Percentiles rank a stretch among this genome's conserved stretches.
Evolutionary conservation across 371 early-diverging fungal genomes (phyloP).

Genomic region (Mucor lusitanicus): DNA sequence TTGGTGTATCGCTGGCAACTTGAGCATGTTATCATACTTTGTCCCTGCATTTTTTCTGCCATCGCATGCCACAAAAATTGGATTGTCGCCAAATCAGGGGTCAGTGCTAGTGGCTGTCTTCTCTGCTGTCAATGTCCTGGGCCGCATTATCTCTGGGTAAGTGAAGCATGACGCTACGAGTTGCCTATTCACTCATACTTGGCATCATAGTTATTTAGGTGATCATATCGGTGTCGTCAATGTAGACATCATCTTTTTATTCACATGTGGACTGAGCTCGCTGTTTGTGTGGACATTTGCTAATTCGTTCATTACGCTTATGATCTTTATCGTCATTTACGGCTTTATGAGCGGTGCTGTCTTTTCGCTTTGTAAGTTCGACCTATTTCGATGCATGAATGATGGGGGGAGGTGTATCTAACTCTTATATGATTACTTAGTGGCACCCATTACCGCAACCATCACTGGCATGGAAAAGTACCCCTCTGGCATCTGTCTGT

Average conservation of each 20-base stretch:
- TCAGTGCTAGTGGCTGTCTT: slow-evolving; percentile 31
- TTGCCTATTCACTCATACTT: not conserved
- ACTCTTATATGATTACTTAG: slow-evolving; percentile 8
- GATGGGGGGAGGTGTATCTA: not conserved
- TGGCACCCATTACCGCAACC: slow-evolving; percentile 41
- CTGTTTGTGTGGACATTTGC: slow-evolving; percentile 68
- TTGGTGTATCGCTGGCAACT: slow-evolving; percentile 35
- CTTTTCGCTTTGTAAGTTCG: slow-evolving; percentile 29
- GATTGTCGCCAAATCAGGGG: slow-evolving; percentile 34
- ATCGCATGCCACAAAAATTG: slow-evolving; percentile 36
- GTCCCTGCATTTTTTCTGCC: slow-evolving; percentile 46
- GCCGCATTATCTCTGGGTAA: slow-evolving; percentile 40
- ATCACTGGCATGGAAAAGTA: slow-evolving; percentile 42
- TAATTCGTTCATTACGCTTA: slow-evolving; percentile 39
- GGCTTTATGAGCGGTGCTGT: slow-evolving; percentile 64
- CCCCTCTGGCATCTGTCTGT: slow-evolving; percentile 38
- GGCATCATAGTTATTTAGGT: slow-evolving; percentile 17
- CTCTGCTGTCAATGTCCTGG: slow-evolving; percentile 36
- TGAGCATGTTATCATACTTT: slow-evolving; percentile 39
- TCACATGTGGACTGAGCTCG: slow-evolving; percentile 48
- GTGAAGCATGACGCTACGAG: not conserved
- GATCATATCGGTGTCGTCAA: slow-evolving; percentile 65
- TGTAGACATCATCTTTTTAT: slow-evolving; percentile 47
- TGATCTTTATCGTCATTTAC: slow-evolving; percentile 59
- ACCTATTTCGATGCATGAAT: not conserved